Base-by-base conservation (phyloP, 257 asterid species). In the Parsonsia alboflavescens region DNA sequence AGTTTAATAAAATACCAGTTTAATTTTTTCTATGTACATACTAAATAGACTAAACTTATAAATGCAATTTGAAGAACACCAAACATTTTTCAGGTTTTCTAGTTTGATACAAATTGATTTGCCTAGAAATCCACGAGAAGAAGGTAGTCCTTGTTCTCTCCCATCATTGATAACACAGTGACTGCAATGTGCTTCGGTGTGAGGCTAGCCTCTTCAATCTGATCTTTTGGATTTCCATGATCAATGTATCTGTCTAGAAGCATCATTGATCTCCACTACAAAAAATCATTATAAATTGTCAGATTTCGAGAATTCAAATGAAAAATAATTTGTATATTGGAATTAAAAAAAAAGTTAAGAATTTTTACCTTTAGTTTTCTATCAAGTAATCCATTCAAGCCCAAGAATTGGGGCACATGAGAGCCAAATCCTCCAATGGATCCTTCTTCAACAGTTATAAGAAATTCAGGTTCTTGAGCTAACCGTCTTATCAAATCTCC, bases 191-290 rank as follows among this genome's bases (percentile, higher is more conserved):
- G 91, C 73, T 82, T 82, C 15, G 95, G 85, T 10, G 81, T 87
- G 17, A 87, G 84, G 68, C 95, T 92, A 19, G 95, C 95, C 70
- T 83, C 96, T 73, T 84, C 90, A 11, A 82, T 81, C 76, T 89
- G 96, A 52, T 87, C 92, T 16, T 48, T 57, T 15, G 83, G 88
- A 19, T 88, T 85, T 19, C 96, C 96, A 64, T 89, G 96, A 3
- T 89, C 96, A 4, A 89, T 86, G 33, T 89, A 87, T 75, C 92
- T 86, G 19, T 87, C 92, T 0, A 92, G 96, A 2, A 89, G 86
- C 82, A 84, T 80, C 88, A 87, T 89, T 7, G 96, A 81, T 77
- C 96, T 83, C 96, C 88, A 89, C 92, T 89, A 77, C 73, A 76
- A 9, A n/a, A 45, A 58, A 36, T 6, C 30, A 59, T 6, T 16